These are phyloP conservation scores for Saccharomycopsis sp. DNA, from an alignment of 805 yeast genomes.

Conservation along the genomic window DNA sequence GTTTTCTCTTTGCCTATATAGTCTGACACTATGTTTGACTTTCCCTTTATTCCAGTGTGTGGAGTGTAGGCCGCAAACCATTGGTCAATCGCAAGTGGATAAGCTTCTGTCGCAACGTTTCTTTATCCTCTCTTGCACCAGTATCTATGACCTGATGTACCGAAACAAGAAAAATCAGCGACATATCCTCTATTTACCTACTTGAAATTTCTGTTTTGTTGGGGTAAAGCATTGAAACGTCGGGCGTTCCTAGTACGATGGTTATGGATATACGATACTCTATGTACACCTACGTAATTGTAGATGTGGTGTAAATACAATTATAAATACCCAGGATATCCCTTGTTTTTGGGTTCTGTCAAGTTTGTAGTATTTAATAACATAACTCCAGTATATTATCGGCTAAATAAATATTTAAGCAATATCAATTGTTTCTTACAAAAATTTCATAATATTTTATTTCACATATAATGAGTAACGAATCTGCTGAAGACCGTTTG, in stretches of 20 bases:
- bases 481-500: slow-evolving; percentile 2
- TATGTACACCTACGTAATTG: too few relatives aligned
- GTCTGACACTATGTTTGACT: neutral
- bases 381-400: too few relatives aligned
- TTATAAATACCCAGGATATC: neutral
- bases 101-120: neutral
- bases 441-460: neutral
- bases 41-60: neutral
- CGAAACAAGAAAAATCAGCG: neutral
- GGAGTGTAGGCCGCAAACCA: neutral
- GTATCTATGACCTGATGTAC: neutral
- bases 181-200: neutral
- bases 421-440: too few relatives aligned
- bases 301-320: too few relatives aligned
- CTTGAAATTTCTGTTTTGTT: neutral
- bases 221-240: neutral
- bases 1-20: neutral
- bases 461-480: neutral
- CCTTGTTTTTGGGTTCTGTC: neutral
- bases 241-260: neutral
- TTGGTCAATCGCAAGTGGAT: too few relatives aligned
- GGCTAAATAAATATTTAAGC: too few relatives aligned
- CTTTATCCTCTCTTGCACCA: neutral
- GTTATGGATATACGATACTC: too few relatives aligned
- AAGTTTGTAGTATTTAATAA: too few relatives aligned